These are phyloP conservation scores for Massospora cicadina DNA, from an alignment of 371 early-diverging fungal genomes.

Conservation along the genomic window DNA sequence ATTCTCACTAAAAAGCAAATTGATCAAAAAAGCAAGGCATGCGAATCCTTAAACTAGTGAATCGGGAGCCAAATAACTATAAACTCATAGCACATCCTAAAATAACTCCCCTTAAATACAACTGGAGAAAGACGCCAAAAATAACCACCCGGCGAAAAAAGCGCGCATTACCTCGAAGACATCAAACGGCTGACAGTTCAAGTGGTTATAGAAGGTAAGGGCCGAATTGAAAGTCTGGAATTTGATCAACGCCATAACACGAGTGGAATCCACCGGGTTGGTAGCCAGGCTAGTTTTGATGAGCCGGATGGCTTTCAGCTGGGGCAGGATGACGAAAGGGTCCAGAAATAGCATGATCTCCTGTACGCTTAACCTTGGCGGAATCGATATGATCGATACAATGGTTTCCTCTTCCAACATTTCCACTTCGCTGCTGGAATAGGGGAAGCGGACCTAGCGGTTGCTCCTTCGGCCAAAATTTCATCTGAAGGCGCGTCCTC, in stretches of 20 bases:
- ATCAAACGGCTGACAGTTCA: conserved; percentile 63
- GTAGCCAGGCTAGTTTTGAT: neutral
- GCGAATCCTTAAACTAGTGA: too few relatives aligned
- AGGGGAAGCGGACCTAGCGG: neutral
- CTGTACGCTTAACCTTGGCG: neutral
- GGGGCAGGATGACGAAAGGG: neutral
- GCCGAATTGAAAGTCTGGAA: conserved; percentile 39
- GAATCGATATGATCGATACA: neutral
- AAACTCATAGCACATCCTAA: too few relatives aligned
- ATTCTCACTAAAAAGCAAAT: too few relatives aligned
- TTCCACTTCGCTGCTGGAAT: neutral
- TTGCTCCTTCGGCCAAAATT: neutral
- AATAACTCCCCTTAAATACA: too few relatives aligned
- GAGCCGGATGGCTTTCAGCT: neutral
- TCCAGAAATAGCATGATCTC: neutral
- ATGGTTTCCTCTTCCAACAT: neutral
- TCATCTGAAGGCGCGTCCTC: neutral
- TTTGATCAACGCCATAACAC: conserved; percentile 44
- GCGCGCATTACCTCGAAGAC: conserved; percentile 50
- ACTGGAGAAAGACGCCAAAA: too few relatives aligned
- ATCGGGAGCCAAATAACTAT: too few relatives aligned
- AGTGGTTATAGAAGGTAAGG: conserved; percentile 43
- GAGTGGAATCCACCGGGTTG: neutral
- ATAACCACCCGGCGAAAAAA: too few relatives aligned
- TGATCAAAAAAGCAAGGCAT: too few relatives aligned